Percentiles rank a stretch among this genome's conserved stretches.
These are phyloP conservation scores for Trametes meyenii DNA, from an alignment of 768 basidiomycete species.

Conservation along the genomic window DNA sequence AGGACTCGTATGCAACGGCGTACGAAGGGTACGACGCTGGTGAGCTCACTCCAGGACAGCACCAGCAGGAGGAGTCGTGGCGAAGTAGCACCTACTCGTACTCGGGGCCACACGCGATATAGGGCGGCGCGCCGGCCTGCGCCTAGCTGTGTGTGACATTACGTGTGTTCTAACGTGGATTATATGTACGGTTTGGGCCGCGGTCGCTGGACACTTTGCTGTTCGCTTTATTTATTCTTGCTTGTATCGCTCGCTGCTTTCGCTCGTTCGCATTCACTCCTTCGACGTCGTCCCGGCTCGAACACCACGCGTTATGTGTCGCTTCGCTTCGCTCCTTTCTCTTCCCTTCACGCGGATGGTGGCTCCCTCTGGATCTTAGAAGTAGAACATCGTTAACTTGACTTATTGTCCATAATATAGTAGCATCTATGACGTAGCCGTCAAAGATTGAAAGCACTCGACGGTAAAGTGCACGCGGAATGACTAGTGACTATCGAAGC, in stretches of 20 bases:
- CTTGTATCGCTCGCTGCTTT: slow-evolving; percentile 22
- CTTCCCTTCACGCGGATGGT: slow-evolving; percentile 4
- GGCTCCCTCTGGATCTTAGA: slow-evolving; percentile 9
- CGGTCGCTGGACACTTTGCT: slow-evolving; percentile 8
- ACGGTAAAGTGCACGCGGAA: too few relatives aligned
- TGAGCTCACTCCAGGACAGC: background rate
- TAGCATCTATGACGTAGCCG: background rate
- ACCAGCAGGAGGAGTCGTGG: slow-evolving; percentile 22
- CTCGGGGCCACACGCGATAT: slow-evolving; percentile 23
- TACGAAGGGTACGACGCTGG: slow-evolving; percentile 11
- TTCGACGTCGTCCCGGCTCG: background rate
- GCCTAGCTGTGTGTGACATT: slow-evolving; percentile 17
- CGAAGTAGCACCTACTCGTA: slow-evolving; percentile 24
- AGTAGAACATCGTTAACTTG: slow-evolving; percentile 22
- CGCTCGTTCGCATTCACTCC: background rate
- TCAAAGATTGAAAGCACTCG: too few relatives aligned
- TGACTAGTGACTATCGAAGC: too few relatives aligned
- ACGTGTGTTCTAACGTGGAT: slow-evolving; percentile 18
- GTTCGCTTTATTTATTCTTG: slow-evolving; percentile 26
- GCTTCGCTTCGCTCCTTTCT: slow-evolving; percentile 4
- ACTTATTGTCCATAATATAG: slow-evolving; percentile 23
- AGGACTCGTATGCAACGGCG: slow-evolving; percentile 22
- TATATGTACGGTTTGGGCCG: slow-evolving; percentile 11
- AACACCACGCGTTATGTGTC: background rate
- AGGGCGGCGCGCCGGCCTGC: slow-evolving; percentile 1